Conservation (phyloP, 2,329 filamentous ascomycete genomes). For the Simplicillium sp. region DNA sequence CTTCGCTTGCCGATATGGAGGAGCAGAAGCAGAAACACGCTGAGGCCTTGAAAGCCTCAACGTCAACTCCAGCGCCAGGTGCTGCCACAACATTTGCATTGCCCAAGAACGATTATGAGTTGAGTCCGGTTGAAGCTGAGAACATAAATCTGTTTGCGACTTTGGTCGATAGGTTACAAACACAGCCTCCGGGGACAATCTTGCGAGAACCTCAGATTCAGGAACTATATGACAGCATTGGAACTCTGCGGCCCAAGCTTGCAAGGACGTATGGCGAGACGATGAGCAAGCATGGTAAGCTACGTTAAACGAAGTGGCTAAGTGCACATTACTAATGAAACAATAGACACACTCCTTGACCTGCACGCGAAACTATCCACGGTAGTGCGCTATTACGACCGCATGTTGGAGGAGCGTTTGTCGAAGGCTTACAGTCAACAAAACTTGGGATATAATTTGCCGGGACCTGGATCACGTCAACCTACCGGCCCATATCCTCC, state of each 20-base stretch:
- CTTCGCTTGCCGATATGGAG: slow-evolving; percentile 93
- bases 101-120: slow-evolving; percentile 87
- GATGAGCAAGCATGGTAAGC: slow-evolving; percentile 95
- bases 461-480: slow-evolving; percentile 39
- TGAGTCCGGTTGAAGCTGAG: slow-evolving; percentile 87
- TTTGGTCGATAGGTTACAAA: slow-evolving; percentile 85
- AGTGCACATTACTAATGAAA: not conserved
- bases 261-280: slow-evolving; percentile 95
- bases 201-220: slow-evolving; percentile 96
- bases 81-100: slow-evolving; percentile 42
- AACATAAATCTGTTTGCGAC: slow-evolving; percentile 97
- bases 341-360: slow-evolving; percentile 77
- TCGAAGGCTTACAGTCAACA: slow-evolving; percentile 89
- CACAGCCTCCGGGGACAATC: slow-evolving; percentile 91
- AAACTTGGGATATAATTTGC: slow-evolving; percentile 53
- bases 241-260: slow-evolving; percentile 83
- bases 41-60: slow-evolving; percentile 72
- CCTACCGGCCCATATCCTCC: slow-evolving; percentile 61
- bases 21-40: slow-evolving; percentile 91
- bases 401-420: slow-evolving; percentile 92
- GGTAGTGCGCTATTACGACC: slow-evolving; percentile 93
- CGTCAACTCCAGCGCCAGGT: slow-evolving; percentile 30
- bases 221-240: slow-evolving; percentile 95
- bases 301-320: not conserved
- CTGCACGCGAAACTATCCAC: slow-evolving; percentile 92